These are phyloP conservation scores for Moesziomyces sp. DNA, from an alignment of 1,284 basidiomycete species.

Conservation along the genomic window DNA sequence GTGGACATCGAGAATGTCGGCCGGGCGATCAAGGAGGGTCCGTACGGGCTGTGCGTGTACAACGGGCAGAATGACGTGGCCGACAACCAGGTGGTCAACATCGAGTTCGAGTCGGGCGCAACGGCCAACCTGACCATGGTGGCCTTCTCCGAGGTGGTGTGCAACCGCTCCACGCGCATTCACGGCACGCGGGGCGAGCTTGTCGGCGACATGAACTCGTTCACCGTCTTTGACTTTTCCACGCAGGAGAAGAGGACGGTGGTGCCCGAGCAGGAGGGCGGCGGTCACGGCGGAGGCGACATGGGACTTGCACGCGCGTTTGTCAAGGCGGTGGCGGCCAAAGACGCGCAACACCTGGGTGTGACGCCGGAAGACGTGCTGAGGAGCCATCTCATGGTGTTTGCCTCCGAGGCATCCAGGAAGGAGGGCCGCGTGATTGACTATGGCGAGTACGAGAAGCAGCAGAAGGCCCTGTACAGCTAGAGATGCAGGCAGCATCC, in stretches of 20 bases:
- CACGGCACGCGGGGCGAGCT: conserved; percentile 38
- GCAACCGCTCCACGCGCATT: conserved; percentile 39
- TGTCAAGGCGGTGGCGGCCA: conserved; percentile 37
- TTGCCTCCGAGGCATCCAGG: conserved; percentile 23
- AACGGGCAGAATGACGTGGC: conserved; percentile 41
- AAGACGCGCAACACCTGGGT: conserved; percentile 29
- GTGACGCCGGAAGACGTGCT: conserved; percentile 38
- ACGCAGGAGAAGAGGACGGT: conserved; percentile 36
- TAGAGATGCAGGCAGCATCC: neutral
- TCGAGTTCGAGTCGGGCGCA: conserved; percentile 33
- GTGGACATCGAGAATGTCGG: conserved; percentile 38
- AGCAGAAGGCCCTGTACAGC: conserved; percentile 29
- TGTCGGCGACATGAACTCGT: conserved; percentile 33
- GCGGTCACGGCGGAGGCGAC: conserved; percentile 38
- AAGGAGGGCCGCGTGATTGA: conserved; percentile 28
- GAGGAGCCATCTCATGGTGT: conserved; percentile 39
- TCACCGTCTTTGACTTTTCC: conserved; percentile 37
- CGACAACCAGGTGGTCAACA: conserved; percentile 43
- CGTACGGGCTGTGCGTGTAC: conserved; percentile 38
- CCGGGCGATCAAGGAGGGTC: conserved; percentile 32
- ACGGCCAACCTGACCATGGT: conserved; percentile 41
- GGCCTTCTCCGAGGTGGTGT: conserved; percentile 34
- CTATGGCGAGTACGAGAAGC: conserved; percentile 21
- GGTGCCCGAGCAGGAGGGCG: conserved; percentile 27
- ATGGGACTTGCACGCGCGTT: conserved; percentile 36